Evolutionary conservation across 208 protist species (phyloP).

Genomic region (Acanthamoeba healyi): DNA sequence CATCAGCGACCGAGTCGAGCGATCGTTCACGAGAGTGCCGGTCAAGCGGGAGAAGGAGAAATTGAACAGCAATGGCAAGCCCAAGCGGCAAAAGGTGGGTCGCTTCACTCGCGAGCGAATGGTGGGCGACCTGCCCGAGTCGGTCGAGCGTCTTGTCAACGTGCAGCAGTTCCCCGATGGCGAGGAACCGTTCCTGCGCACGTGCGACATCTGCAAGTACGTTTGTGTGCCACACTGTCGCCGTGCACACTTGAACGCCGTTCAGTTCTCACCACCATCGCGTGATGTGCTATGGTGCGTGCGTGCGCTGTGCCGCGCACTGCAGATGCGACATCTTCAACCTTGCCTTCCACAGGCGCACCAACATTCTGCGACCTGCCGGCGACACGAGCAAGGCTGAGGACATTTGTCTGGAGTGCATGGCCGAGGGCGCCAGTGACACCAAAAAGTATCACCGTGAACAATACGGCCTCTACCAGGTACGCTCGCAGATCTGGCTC

Average conservation of each 20-base stretch:
- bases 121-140: neutral
- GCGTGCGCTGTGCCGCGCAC: neutral
- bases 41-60: no score
- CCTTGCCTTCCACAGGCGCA: constrained; percentile 24
- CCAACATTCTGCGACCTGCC: neutral
- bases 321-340: constrained; percentile 44
- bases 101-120: neutral
- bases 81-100: neutral
- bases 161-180: neutral
- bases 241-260: no score
- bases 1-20: neutral
- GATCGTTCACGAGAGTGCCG: neutral
- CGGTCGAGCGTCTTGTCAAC: constrained; percentile 20
- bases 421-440: constrained; percentile 20
- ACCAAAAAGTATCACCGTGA: neutral
- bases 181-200: constrained; percentile 4
- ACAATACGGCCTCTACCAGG: constrained; percentile 10
- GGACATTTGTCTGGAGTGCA: constrained; percentile 31
- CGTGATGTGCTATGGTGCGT: no score
- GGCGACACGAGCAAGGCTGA: neutral
- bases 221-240: neutral
- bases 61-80: neutral
- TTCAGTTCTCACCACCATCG: no score
- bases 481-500: neutral
- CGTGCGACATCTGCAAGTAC: constrained; percentile 44